These are phyloP conservation scores for Lactarius quietus DNA, from an alignment of 768 basidiomycete genomes.

Conservation along the genomic window DNA sequence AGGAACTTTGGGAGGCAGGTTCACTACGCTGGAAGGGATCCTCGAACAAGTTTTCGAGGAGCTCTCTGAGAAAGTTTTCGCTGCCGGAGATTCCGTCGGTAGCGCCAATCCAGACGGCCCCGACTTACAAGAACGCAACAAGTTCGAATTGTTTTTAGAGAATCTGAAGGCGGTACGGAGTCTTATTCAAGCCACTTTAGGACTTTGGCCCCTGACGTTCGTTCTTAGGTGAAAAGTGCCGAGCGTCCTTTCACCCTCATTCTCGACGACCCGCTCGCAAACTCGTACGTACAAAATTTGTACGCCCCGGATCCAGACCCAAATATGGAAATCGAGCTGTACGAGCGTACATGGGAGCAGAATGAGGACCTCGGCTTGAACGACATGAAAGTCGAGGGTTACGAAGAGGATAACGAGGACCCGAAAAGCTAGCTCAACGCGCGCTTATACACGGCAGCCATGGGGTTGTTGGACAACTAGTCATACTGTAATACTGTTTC, in stretches of 20 bases:
- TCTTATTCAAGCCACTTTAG: neutral
- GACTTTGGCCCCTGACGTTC: neutral
- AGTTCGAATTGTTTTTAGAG: constrained; percentile 75
- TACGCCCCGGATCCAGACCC: constrained; percentile 98
- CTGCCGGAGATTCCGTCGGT: constrained; percentile 60
- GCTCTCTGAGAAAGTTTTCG: constrained; percentile 81
- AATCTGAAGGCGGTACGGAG: constrained; percentile 68
- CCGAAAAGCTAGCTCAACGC: constrained; percentile 6
- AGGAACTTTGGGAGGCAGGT: constrained; percentile 94
- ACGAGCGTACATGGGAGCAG: constrained; percentile 84
- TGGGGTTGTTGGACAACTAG: neutral
- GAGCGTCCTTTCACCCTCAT: constrained; percentile 85
- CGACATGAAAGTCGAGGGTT: constrained; percentile 81
- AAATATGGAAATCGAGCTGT: constrained; percentile 79
- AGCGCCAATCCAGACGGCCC: constrained; percentile 36
- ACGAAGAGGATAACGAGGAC: constrained; percentile 40
- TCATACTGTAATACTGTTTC: neutral
- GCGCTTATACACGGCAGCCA: neutral
- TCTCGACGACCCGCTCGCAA: constrained; percentile 92
- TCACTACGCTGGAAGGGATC: constrained; percentile 96
- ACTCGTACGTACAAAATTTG: constrained; percentile 94
- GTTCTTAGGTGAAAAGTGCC: constrained; percentile 66
- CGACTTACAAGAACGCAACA: constrained; percentile 33
- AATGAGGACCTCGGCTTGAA: constrained; percentile 94
- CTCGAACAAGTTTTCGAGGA: constrained; percentile 94